Evolutionary conservation across 2,329 filamentous ascomycete species (phyloP).

Genomic region (Seiridium cupressi): DNA sequence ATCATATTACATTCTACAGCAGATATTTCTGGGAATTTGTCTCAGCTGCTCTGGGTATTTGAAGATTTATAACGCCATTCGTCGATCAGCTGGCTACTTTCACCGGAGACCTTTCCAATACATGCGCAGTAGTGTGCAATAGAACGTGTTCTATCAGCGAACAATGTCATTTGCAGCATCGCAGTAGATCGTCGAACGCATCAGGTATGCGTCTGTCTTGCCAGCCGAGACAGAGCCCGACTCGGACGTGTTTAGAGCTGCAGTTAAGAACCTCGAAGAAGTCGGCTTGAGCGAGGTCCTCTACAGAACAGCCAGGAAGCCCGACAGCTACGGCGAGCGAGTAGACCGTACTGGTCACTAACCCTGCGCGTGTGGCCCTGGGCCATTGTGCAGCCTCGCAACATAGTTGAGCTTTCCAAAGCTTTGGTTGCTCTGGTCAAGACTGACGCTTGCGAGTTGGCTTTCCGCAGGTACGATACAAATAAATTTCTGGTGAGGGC

Average conservation of each 20-base stretch:
- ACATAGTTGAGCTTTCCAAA: slow-evolving; percentile 16
- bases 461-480: slow-evolving; percentile 13
- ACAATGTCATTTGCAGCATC: not conserved
- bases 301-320: slow-evolving; percentile 6
- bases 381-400: slow-evolving; percentile 18
- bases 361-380: slow-evolving; percentile 12
- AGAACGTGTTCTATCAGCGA: too few relatives aligned
- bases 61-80: too few relatives aligned
- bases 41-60: too few relatives aligned
- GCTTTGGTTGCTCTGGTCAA: slow-evolving; percentile 12
- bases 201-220: not conserved
- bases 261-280: slow-evolving; percentile 2
- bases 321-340: slow-evolving; percentile 6
- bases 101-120: too few relatives aligned
- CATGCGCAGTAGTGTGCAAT: too few relatives aligned
- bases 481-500: slow-evolving; percentile 10
- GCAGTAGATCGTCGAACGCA: not conserved
- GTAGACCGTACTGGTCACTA: slow-evolving; percentile 8
- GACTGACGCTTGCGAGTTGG: slow-evolving; percentile 11
- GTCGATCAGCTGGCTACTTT: too few relatives aligned
- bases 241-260: slow-evolving; percentile 2
- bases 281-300: slow-evolving; percentile 8
- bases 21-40: too few relatives aligned
- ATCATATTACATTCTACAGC: too few relatives aligned
- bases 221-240: not conserved